Percentiles rank a stretch among this genome's conserved stretches.
Evolutionary conservation across 2,329 filamentous ascomycete genomes (phyloP).

Genomic region (Calonectria hawksworthii): DNA sequence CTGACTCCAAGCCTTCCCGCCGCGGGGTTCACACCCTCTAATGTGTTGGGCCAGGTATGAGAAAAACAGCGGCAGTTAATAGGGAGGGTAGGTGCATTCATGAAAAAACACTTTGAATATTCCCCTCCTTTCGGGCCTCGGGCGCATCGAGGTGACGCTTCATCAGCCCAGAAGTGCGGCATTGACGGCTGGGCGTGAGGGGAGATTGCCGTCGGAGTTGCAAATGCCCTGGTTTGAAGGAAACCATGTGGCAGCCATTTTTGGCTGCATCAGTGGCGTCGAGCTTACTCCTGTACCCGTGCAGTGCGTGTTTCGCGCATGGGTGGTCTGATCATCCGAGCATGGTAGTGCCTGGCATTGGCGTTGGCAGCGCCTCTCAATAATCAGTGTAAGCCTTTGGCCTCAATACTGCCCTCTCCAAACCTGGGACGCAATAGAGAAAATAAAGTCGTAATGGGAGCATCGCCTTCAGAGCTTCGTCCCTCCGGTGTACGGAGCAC

Average conservation of each 20-base stretch:
- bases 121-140: neutral
- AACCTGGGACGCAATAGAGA: neutral
- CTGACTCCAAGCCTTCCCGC: neutral
- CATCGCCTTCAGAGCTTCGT: neutral
- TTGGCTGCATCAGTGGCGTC: constrained; percentile 29
- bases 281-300: constrained; percentile 15
- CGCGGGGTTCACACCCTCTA: constrained; percentile 13
- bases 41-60: neutral
- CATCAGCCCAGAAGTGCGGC: constrained; percentile 18
- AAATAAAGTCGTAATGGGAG: neutral
- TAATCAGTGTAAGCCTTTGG: constrained; percentile 11
- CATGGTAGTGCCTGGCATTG: constrained; percentile 29
- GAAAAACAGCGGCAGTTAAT: neutral
- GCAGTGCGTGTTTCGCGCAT: constrained; percentile 26
- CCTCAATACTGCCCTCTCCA: neutral
- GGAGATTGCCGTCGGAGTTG: constrained; percentile 17
- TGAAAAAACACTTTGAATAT: neutral
- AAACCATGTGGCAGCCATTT: constrained; percentile 27
- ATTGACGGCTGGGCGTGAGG: constrained; percentile 13
- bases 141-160: neutral
- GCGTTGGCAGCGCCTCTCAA: neutral
- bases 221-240: constrained; percentile 2
- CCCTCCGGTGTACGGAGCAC: neutral
- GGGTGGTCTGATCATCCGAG: constrained; percentile 26
- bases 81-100: neutral